Conservation (phyloP, 352 stramenopile species). For the Phytophthora citrophthora region DNA sequence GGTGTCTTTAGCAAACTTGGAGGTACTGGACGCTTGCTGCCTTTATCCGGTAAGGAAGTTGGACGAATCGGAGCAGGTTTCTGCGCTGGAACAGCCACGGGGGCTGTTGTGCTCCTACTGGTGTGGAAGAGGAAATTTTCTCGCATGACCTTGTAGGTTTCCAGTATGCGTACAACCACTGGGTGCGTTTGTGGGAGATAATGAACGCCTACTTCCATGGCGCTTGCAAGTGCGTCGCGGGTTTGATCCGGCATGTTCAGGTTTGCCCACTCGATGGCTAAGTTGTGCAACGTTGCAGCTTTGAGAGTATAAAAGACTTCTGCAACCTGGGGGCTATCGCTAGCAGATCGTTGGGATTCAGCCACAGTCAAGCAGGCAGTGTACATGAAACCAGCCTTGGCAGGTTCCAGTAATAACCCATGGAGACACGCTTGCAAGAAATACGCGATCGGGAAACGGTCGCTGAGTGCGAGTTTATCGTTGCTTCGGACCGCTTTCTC, state of each 20-base stretch:
- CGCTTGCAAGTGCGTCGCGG: constrained; percentile 57
- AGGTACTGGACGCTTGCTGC: constrained; percentile 28
- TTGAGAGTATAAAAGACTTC: constrained; percentile 61
- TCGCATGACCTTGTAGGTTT: constrained; percentile 76
- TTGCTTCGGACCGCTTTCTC: constrained; percentile 71
- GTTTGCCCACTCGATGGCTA: constrained; percentile 77
- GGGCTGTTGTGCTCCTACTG: constrained; percentile 14
- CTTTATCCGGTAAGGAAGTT: constrained; percentile 4
- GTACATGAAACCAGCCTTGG: constrained; percentile 73
- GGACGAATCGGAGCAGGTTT: constrained; percentile 12
- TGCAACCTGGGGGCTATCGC: constrained; percentile 24
- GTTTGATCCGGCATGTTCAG: constrained; percentile 67
- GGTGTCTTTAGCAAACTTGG: constrained; percentile 22
- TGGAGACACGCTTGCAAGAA: constrained; percentile 69
- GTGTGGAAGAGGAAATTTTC: constrained; percentile 64
- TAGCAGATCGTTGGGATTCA: constrained; percentile 38
- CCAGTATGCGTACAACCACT: constrained; percentile 57
- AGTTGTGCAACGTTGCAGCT: constrained; percentile 69
- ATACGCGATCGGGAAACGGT: constrained; percentile 67
- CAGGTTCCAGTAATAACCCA: constrained; percentile 58
- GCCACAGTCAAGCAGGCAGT: constrained; percentile 55
- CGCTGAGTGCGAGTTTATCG: constrained; percentile 52
- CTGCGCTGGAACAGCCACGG: not conserved
- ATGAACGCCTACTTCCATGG: constrained; percentile 70
- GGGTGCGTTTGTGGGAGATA: constrained; percentile 58